phyloP scores from a whole-genome alignment of 768 basidiomycete genomes.

The Termitomyces bulborhizus region DNA sequence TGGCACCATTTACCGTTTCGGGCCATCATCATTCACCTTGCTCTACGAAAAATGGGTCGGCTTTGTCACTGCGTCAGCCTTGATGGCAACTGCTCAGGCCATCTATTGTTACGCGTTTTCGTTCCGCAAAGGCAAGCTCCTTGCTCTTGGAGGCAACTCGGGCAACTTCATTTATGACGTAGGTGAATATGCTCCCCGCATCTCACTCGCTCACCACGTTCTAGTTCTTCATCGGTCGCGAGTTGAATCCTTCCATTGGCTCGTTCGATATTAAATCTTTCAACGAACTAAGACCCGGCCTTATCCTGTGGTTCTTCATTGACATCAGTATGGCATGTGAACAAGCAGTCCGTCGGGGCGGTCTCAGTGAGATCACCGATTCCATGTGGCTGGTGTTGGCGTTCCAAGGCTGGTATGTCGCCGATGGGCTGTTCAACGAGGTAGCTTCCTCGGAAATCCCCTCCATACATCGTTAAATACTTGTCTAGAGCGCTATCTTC shows the following conservation, averaged over 20 bases:
- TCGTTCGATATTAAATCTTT: conserved; percentile 61
- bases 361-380: conserved; percentile 63
- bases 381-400: conserved; percentile 85
- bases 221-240: conserved; percentile 94
- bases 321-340: conserved; percentile 89
- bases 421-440: conserved; percentile 88
- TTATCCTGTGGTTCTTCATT: conserved; percentile 88
- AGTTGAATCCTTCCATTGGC: conserved; percentile 84
- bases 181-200: conserved; percentile 22
- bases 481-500: conserved; percentile 68
- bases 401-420: conserved; percentile 86
- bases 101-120: conserved; percentile 63
- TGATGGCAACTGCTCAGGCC: conserved; percentile 76
- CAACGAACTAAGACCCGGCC: conserved; percentile 85
- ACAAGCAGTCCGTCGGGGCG: conserved; percentile 81
- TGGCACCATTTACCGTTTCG: conserved; percentile 67
- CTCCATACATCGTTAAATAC: not conserved
- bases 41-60: conserved; percentile 91
- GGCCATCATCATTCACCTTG: conserved; percentile 80
- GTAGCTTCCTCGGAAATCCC: conserved; percentile 29
- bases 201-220: not conserved
- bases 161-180: conserved; percentile 90
- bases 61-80: conserved; percentile 73
- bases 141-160: conserved; percentile 91
- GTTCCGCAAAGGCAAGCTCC: conserved; percentile 61